Percentiles rank a stretch among this genome's conserved stretches.
Conservation (phyloP, 75 land plant species). For the Picea glauca region DNA sequence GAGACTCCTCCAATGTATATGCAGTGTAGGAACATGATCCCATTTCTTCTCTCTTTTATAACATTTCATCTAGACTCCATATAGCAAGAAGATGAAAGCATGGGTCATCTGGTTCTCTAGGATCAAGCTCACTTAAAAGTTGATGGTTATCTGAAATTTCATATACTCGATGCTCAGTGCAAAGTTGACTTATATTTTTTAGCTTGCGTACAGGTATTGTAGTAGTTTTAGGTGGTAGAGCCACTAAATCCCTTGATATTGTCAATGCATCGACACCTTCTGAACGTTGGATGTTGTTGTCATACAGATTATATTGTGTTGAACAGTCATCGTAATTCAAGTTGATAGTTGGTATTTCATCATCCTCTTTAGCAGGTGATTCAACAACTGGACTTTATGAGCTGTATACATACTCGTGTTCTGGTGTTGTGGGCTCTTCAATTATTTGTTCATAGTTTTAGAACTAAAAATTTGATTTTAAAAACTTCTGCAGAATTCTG, state of each 20-base stretch:
- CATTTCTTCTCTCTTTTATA: no score
- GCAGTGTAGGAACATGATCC: no score
- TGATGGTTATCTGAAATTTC: no score
- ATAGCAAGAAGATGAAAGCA: no score
- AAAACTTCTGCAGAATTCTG: no score
- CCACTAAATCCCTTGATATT: no score
- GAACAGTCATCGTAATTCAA: conserved; percentile 41
- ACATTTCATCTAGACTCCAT: no score
- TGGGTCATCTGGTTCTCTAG: no score
- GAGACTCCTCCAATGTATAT: no score
- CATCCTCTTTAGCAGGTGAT: conserved; percentile 41
- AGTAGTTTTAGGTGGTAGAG: no score
- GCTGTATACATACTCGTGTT: conserved; percentile 31
- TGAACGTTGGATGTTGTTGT: conserved; percentile 29
- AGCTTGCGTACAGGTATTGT: conserved; percentile 30
- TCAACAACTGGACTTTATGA: conserved; percentile 56
- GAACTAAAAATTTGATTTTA: no score
- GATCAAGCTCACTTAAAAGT: conserved; percentile 17
- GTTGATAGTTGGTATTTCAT: conserved; percentile 51
- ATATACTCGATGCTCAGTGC: conserved; percentile 87
- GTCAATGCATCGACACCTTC: conserved; percentile 31
- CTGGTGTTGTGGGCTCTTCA: conserved; percentile 81
- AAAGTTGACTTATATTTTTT: conserved; percentile 77
- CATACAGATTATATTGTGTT: conserved; percentile 28
- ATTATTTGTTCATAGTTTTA: conserved; percentile 39